A percentile compares a stretch with the other conserved stretches of the same genome.
These are phyloP conservation scores for Prunus mume DNA, from an alignment of 306 rosid species.

Conservation along the genomic window DNA sequence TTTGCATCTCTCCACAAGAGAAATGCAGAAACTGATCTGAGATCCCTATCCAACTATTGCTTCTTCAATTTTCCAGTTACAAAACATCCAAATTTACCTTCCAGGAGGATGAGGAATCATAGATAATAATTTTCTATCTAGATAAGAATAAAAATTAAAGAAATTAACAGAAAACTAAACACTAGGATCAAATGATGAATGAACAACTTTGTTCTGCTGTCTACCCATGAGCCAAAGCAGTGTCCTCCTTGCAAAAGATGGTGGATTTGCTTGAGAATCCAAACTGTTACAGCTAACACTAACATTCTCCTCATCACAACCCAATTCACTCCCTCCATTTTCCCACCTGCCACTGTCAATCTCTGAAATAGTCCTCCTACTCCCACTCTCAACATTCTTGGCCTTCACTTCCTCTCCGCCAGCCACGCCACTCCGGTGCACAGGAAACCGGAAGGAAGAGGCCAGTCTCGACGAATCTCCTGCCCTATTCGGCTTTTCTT, in stretches of 20 bases:
- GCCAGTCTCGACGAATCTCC: slow-evolving; percentile 58
- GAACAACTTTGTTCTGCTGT: slow-evolving; percentile 78
- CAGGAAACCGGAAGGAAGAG: slow-evolving; percentile 68
- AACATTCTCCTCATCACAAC: slow-evolving; percentile 56
- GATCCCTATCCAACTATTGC: slow-evolving; percentile 30
- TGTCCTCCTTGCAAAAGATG: slow-evolving; percentile 87
- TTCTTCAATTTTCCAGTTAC: slow-evolving; percentile 24
- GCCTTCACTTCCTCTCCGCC: slow-evolving; percentile 39
- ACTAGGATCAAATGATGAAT: slow-evolving; percentile 58
- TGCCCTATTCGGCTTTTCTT: slow-evolving; percentile 32
- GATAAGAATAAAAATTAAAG: not conserved
- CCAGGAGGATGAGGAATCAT: slow-evolving; percentile 14
- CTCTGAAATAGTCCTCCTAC: slow-evolving; percentile 58
- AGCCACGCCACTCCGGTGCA: slow-evolving; percentile 21
- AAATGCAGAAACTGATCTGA: slow-evolving; percentile 20
- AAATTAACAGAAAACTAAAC: slow-evolving; percentile 22
- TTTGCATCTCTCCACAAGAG: not conserved
- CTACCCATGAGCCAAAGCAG: slow-evolving; percentile 86
- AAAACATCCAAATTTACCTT: slow-evolving; percentile 20
- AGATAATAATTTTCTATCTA: slow-evolving; percentile 18
- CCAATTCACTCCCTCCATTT: slow-evolving; percentile 58
- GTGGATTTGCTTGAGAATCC: slow-evolving; percentile 73
- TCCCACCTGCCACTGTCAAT: slow-evolving; percentile 56
- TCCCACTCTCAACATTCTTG: slow-evolving; percentile 32
- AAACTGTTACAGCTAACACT: slow-evolving; percentile 67